Evolutionary conservation across 306 rosid genomes (phyloP), one percentile per base, ranked within the genome.

Genomic region (Vachellia pachyceras): DNA sequence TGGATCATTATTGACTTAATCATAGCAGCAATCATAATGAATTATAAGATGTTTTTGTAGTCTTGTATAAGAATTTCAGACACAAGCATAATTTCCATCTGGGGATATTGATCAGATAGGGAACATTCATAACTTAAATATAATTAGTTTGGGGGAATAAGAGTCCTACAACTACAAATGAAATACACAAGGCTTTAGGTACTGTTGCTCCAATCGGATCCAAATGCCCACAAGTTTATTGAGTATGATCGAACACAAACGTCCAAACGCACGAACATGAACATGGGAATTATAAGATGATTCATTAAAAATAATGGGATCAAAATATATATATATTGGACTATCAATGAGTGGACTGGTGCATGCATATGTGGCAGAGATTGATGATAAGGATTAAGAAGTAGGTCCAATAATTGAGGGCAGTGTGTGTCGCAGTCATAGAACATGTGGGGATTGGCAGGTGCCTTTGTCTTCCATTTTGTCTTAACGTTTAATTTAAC

Each of bases 401-500:
- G 5, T 6, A 1, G 3, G 39, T 66, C 15, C 72, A 18, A 66
- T 66, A 37, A 66, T 63, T 37, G 47, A 11, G 13, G 72, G 41
- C 17, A 14, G 55, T 39, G 72, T 17, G 22, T 37, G 72, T 6
- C n/a, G 15, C n/a, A 20, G 63, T 66, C 23, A 15, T n/a, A 15
- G 47, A 39, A 66, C 72, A 66, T 66, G 72, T 17, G 9, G 72
- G 69, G 44, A 22, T 44, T 63, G 69, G 44, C 69, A 64, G 44
- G 13, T 64, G 44, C 69, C 69, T 35, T 20, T 55, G 63, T 55
- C 65, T 58, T 58, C 35, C 10, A 22, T 14, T 67, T 67, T 67
- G 72, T 67, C 49, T 18, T 40, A 0, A 39, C 33, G 25, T 67
- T 66, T 20, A 67, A 39, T 67, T 66, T 20, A 67, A 39, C 29